Evolutionary conservation across 2,329 filamentous ascomycete species (phyloP), one percentile per base, ranked within the genome.

Genomic region (Bipolaris cookei): DNA sequence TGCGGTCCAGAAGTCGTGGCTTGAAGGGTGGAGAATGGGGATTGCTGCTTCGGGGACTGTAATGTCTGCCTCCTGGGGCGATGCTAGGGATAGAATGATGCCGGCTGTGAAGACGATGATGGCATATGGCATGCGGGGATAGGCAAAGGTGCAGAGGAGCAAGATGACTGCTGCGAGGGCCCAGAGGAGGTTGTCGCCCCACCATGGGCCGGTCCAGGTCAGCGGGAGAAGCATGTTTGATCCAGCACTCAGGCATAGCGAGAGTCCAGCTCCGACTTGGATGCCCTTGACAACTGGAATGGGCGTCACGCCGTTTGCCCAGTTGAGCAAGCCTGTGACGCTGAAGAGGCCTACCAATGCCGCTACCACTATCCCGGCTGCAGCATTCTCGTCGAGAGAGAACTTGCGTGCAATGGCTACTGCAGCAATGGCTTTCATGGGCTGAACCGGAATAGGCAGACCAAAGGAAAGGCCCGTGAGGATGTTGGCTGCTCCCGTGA

Each of bases 261-360:
- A 92, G 45, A 98, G 81, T 1, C 94, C 94, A 4, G 94, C 94
- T 35, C 94, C 94, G 45, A 97, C 86, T 77, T 98, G 95, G 64
- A 98, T 97, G 28, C 94, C 94, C 73, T 96, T 97, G 51, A 98
- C 88, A 0, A 98, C 90, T 0, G 93, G 91, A 13, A 93, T 86
- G 0, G 94, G 94, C 7, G 96, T 89, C 13, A 88, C 81, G n/a
- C 81, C 78, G 7, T 90, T 88, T 49, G 91, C 87, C 83, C 87
- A 89, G 55, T 83, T 83, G 30, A 97, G 80, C n/a, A 95, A 78
- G 0, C 94, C 91, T 0, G 92, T 96, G 4, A 88, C 72, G 69
- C 90, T 93, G 73, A 97, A 87, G 1, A 96, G 6, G 7, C 94
- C 82, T 7, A 97, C 88, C 20, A 89, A 84, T 6, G 80, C 79